Conservation (phyloP, 345 rosid species). For the Lumnitzera littorea region DNA sequence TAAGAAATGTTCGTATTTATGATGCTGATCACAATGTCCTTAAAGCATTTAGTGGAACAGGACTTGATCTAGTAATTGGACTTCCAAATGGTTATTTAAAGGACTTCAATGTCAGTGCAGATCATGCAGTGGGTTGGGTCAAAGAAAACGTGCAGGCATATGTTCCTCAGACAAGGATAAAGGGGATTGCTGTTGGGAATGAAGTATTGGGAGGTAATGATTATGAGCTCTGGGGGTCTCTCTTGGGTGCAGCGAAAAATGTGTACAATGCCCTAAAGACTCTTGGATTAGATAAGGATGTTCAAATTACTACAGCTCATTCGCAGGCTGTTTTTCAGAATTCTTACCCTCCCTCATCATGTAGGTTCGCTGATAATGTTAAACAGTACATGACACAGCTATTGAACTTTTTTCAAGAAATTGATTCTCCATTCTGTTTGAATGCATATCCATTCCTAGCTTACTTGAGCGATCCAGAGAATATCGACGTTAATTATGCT, state of each 20-base stretch:
- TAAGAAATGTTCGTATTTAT: slow-evolving; percentile 78
- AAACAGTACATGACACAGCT: slow-evolving; percentile 83
- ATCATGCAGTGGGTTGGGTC: slow-evolving; percentile 79
- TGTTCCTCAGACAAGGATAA: slow-evolving; percentile 71
- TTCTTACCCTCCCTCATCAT: slow-evolving; percentile 93
- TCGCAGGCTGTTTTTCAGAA: slow-evolving; percentile 82
- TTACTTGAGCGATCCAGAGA: slow-evolving; percentile 54
- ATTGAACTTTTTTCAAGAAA: slow-evolving; percentile 63
- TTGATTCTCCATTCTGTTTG: slow-evolving; percentile 91
- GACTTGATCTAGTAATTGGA: slow-evolving; percentile 79
- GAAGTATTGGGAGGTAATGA: slow-evolving; percentile 70
- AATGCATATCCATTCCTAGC: slow-evolving; percentile 95
- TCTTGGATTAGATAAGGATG: slow-evolving; percentile 44
- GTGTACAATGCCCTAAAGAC: slow-evolving; percentile 53
- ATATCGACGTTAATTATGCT: slow-evolving; percentile 91
- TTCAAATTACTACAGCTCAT: slow-evolving; percentile 88
- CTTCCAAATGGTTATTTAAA: slow-evolving; percentile 67
- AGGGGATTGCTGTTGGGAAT: slow-evolving; percentile 89
- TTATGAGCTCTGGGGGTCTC: slow-evolving; percentile 53
- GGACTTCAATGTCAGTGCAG: slow-evolving; percentile 62
- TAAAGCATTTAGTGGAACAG: slow-evolving; percentile 79
- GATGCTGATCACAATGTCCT: slow-evolving; percentile 87
- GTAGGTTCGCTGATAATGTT: slow-evolving; percentile 55
- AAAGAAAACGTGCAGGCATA: slow-evolving; percentile 76
- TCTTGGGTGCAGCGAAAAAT: slow-evolving; percentile 75